A percentile compares a stretch with the other conserved stretches of the same genome.
These are phyloP conservation scores for Malassezia vespertilionis DNA, from an alignment of 1,284 basidiomycete genomes.

Conservation along the genomic window DNA sequence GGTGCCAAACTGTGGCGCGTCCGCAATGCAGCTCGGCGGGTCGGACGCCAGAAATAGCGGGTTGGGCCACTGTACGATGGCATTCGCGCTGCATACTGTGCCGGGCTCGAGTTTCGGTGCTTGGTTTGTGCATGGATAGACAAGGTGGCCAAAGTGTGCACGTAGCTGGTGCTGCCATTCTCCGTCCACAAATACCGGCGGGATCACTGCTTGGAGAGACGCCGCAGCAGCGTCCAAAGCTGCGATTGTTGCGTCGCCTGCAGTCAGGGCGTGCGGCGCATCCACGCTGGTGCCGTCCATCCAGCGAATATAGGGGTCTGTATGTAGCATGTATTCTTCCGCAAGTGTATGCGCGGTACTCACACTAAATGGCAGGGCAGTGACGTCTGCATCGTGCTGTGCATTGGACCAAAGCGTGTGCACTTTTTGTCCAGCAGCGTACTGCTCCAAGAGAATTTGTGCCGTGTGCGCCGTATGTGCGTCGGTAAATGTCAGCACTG, in stretches of 20 bases:
- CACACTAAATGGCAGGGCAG: not conserved
- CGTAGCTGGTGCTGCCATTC: not conserved
- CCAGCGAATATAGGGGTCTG: not conserved
- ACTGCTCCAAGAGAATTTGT: conserved; percentile 2
- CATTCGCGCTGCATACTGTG: not conserved
- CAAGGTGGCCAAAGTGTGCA: conserved; percentile 4
- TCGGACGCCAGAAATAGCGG: not conserved
- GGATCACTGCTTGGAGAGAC: not conserved
- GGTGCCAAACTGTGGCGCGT: too few species aligned
- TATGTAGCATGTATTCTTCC: not conserved
- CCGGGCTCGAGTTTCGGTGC: not conserved
- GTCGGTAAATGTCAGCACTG: not conserved
- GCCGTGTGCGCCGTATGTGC: not conserved
- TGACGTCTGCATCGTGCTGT: too few species aligned
- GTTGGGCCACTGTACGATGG: not conserved
- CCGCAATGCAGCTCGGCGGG: conserved; percentile 5
- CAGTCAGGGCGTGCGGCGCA: not conserved
- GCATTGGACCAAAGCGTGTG: too few species aligned
- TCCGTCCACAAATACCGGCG: not conserved
- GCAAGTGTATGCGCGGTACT: not conserved
- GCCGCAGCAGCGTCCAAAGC: not conserved
- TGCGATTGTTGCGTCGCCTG: not conserved
- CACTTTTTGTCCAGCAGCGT: not conserved
- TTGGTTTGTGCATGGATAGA: not conserved
- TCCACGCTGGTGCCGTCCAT: not conserved